Percentiles rank a stretch among this genome's conserved stretches.
phyloP scores from a whole-genome alignment of 345 rosid species.

The Salix caprea region DNA sequence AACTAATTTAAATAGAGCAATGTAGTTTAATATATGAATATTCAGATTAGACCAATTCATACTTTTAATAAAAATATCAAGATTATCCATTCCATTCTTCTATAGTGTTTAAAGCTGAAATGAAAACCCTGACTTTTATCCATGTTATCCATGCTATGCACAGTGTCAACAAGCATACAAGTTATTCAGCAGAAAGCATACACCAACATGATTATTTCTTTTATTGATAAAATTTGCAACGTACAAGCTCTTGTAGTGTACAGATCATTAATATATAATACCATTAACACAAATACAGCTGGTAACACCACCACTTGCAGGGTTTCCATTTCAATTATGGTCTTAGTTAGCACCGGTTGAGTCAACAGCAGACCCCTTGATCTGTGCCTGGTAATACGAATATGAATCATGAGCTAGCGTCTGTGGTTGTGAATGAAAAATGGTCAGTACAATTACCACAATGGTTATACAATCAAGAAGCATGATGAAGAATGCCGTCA shows the following conservation, averaged over 20 bases:
- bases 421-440: slow-evolving; percentile 36
- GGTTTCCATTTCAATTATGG: background rate
- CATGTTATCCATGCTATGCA: too few relatives aligned
- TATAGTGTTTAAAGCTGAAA: too few relatives aligned
- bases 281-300: background rate
- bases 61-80: too few relatives aligned
- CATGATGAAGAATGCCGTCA: background rate
- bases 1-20: too few relatives aligned
- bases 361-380: slow-evolving; percentile 17
- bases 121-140: too few relatives aligned
- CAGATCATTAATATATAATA: background rate
- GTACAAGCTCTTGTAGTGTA: background rate
- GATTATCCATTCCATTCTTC: too few relatives aligned
- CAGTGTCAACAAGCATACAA: background rate
- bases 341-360: background rate
- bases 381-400: slow-evolving; percentile 32
- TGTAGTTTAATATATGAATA: too few relatives aligned
- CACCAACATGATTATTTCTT: background rate
- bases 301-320: background rate
- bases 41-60: too few relatives aligned
- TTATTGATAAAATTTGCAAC: background rate
- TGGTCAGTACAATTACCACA: background rate
- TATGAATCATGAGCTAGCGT: slow-evolving; percentile 75
- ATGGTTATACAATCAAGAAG: background rate
- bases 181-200: background rate